phyloP scores from a whole-genome alignment of 176 grass and related monocot genomes.

The Dendrocalamus sinicus region DNA sequence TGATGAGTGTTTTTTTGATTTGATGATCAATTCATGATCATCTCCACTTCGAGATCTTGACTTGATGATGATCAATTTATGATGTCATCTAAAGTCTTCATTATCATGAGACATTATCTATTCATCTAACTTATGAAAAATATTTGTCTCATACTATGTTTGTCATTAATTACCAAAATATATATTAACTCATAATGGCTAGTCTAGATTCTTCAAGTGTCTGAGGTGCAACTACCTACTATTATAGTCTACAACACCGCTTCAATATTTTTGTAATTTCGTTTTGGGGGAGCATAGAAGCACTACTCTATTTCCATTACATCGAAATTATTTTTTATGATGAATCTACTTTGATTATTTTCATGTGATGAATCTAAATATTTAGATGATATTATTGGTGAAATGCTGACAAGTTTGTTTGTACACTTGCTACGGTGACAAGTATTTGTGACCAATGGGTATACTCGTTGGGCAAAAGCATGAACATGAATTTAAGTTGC shows the following conservation, averaged over 20 bases:
- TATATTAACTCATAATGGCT: too few species aligned
- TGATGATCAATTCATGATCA: too few species aligned
- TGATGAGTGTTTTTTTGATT: too few species aligned
- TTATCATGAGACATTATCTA: too few species aligned
- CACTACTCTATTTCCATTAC: neutral
- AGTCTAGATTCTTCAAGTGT: neutral
- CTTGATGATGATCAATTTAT: too few species aligned
- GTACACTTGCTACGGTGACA: slow-evolving; percentile 12
- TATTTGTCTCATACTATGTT: too few species aligned
- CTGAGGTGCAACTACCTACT: neutral
- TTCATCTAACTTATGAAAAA: too few species aligned
- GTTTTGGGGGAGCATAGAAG: neutral
- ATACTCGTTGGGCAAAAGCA: slow-evolving; percentile 13
- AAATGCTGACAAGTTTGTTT: neutral
- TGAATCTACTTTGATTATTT: neutral
- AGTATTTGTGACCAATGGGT: slow-evolving; percentile 8
- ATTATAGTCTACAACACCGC: neutral
- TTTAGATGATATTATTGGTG: neutral
- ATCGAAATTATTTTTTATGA: neutral
- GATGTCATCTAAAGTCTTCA: too few species aligned
- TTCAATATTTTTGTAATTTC: slow-evolving; percentile 6
- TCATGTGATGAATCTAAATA: slow-evolving; percentile 25
- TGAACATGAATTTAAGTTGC: slow-evolving; percentile 22
- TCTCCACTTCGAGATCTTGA: too few species aligned
- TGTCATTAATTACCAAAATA: too few species aligned